phyloP scores from a whole-genome alignment of 2,329 filamentous ascomycete species.

The Claviceps sp. region DNA sequence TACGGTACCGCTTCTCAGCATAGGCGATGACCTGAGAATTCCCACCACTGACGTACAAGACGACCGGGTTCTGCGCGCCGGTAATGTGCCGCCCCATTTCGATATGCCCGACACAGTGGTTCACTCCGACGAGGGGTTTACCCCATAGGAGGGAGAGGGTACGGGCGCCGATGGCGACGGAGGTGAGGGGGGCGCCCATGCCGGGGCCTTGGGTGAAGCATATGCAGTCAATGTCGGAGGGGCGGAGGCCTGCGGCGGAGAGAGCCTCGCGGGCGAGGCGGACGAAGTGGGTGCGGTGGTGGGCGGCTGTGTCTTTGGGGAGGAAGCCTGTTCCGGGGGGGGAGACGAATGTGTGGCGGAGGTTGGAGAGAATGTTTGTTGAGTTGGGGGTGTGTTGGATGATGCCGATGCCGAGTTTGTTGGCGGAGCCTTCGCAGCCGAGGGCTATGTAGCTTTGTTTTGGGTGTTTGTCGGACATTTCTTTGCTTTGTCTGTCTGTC shows the following conservation, averaged over 20 bases:
- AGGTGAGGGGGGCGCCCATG: conserved; percentile 87
- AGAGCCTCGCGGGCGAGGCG: conserved; percentile 69
- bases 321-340: conserved; percentile 90
- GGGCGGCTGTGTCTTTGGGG: conserved; percentile 87
- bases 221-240: conserved; percentile 70
- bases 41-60: conserved; percentile 88
- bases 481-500: not conserved
- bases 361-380: conserved; percentile 69
- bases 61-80: conserved; percentile 78
- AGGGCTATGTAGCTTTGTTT: conserved; percentile 36
- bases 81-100: conserved; percentile 96
- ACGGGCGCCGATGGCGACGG: conserved; percentile 74
- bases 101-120: conserved; percentile 97
- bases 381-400: conserved; percentile 58
- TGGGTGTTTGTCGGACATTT: not conserved
- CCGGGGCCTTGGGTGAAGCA: conserved; percentile 94
- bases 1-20: conserved; percentile 84
- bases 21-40: conserved; percentile 99
- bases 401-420: conserved; percentile 90
- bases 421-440: conserved; percentile 79
- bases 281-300: conserved; percentile 81
- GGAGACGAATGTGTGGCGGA: conserved; percentile 85
- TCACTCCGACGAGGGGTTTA: conserved; percentile 84
- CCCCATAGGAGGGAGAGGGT: conserved; percentile 73
- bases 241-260: conserved; percentile 46